These are phyloP conservation scores for Oidiodendron maius DNA, from an alignment of 495 filamentous ascomycete genomes.

Conservation along the genomic window DNA sequence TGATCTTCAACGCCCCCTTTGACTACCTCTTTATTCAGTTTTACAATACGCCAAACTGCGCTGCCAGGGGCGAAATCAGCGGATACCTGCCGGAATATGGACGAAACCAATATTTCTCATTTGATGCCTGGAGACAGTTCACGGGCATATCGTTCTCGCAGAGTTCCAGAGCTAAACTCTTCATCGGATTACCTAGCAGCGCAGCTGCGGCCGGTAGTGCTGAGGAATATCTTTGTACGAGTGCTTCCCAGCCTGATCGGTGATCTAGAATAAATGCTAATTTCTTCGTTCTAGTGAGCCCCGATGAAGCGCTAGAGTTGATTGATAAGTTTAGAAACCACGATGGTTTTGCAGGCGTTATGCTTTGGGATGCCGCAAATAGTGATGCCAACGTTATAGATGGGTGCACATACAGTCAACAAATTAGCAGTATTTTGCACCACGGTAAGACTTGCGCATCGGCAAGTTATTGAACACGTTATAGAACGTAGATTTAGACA, in stretches of 20 bases:
- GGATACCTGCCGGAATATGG: neutral
- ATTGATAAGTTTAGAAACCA: neutral
- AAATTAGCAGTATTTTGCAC: neutral
- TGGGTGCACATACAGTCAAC: neutral
- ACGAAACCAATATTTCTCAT: neutral
- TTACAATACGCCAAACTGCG: neutral
- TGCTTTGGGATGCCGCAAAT: neutral
- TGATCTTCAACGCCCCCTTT: neutral
- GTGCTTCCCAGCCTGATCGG: neutral
- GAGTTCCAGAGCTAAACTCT: neutral
- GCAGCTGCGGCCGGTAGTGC: neutral
- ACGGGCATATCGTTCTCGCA: neutral
- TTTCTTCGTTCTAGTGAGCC: neutral
- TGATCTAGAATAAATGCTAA: neutral
- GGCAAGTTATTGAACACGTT: too few relatives aligned
- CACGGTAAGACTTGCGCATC: neutral
- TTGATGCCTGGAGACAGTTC: neutral
- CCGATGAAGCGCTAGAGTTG: neutral
- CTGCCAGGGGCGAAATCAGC: neutral
- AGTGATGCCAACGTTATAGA: neutral
- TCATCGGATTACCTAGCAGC: neutral
- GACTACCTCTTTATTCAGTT: neutral
- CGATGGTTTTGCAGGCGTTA: neutral
- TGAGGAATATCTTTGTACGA: neutral
- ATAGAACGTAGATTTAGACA: too few relatives aligned